These are phyloP conservation scores for Botryobasidium botryosum DNA, from an alignment of 768 basidiomycete genomes.

Conservation along the genomic window DNA sequence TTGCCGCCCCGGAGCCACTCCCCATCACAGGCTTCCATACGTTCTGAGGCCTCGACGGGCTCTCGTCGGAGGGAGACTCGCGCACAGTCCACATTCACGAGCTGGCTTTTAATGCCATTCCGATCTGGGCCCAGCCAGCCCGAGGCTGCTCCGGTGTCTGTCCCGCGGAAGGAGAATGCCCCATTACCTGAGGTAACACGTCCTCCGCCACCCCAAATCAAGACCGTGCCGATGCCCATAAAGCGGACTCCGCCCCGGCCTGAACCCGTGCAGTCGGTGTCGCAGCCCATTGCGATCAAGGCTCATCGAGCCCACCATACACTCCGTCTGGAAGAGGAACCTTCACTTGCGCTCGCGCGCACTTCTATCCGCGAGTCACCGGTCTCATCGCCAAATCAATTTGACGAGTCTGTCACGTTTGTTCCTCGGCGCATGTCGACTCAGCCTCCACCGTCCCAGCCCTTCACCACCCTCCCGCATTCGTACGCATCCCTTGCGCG, in stretches of 20 bases:
- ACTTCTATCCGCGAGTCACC: conserved; percentile 1
- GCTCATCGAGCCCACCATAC: too few species aligned
- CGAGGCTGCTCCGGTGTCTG: conserved; percentile 7
- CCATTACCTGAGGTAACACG: too few species aligned
- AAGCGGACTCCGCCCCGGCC: background rate
- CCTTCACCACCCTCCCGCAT: conserved; percentile 37
- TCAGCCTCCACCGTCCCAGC: conserved; percentile 40
- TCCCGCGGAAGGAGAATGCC: too few species aligned
- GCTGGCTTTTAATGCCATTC: background rate
- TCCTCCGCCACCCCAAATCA: background rate
- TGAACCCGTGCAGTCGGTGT: background rate
- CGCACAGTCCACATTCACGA: too few species aligned
- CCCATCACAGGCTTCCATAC: too few species aligned
- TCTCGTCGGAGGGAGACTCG: too few species aligned
- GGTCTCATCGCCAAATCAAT: too few species aligned
- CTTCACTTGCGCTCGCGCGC: background rate
- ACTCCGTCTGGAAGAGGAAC: background rate
- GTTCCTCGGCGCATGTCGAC: background rate
- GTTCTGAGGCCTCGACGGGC: too few species aligned
- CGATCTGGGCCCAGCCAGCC: conserved; percentile 8
- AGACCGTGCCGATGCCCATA: background rate
- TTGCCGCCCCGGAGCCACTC: too few species aligned
- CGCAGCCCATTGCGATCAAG: conserved; percentile 5
- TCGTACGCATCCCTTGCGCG: conserved; percentile 60
- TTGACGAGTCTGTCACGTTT: too few species aligned